Base-by-base conservation (phyloP, 225 moss, liverwort and hornwort genomes). In the Neckera pumila region DNA sequence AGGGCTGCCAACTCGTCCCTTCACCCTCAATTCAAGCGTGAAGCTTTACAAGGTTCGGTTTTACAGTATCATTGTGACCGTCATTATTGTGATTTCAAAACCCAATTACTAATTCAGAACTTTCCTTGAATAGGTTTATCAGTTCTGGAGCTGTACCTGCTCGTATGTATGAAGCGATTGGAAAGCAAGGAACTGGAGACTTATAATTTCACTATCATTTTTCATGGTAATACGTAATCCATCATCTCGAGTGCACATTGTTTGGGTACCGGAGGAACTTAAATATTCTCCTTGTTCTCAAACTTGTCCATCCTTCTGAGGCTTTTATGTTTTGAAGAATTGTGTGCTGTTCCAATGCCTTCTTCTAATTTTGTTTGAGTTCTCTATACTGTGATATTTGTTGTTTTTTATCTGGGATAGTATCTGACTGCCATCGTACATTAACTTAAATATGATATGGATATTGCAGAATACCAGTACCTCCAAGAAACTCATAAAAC, bases 101-200 rank as follows among this genome's bases (percentile, higher is more conserved):
- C 36, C 30, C 36, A 56, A 75, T n/a, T 26, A 65, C 53, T 76
- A 74, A 86, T n/a, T n/a, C 76, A 34, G 57, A 45, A 20, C 51
- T 75, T 61, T 17, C 11, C 10, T 82, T 45, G 51, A 87, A 63
- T 91, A 98, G 98, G 93, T 90, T 90, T 93, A 85, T 97, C 98
- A 67, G 94, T 96, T 84, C 82, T 99, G 92, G 98, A 99, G 94
- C 95, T 99, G 34, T 99, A 94, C 87, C 91, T 99, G 86, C 94
- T 99, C 72, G 98, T 99, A 20, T 95, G 94, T 62, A 99, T 99
- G 97, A 95, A 96, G 90, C 92, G 97, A 42, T 86, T 99, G 93
- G 98, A 99, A 91, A 93, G 96, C 51, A 97, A 99, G 92, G 96
- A 92, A 73, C 96, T 91, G 79, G 98, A 99, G 74, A 80, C 91